Base-by-base conservation (phyloP, 1,139 yeast genomes). In the Saccharomyces pastorianus region DNA sequence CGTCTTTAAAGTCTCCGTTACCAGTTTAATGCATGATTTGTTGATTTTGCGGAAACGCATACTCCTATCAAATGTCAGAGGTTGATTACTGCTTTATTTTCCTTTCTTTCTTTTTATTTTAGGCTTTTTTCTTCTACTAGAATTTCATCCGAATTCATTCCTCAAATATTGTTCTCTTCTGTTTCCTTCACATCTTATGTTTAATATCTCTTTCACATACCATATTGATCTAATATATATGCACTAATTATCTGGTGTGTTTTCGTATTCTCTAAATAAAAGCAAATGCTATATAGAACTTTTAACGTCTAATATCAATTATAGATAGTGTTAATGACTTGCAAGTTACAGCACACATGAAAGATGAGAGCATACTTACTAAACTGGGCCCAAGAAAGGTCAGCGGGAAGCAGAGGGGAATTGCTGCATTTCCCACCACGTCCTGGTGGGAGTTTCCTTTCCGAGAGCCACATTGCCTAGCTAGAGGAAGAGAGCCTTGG, bases 181-280 rank as follows among this genome's bases (percentile, higher is more conserved):
- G 13, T 8, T 38, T 17, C 44, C 25, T 17, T 38, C 14, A 8
- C 8, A 20, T 38, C 25, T 6, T 17, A 17, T 38, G 9, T 38
- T 17, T 38, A 38, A 38, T 20, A 25, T 9, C 23, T 17, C 13
- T 17, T 17, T 38, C 44, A 38, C 44, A 38, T 38, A 38, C 44
- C 44, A 38, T 38, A 38, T 38, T 38, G 44, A 38, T 38, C 44
- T 38, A 38, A 38, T 38, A 38, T 38, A 38, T 38, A 38, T 38
- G 44, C 44, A 38, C 44, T 38, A 14, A 38, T 38, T 38, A 38
- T 38, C 44, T 38, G 44, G 44, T 38, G 44, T 38, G 41, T 38
- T 20, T 38, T 17, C 23, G 44, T 38, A 38, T 11, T 17, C 5
- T 20, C 23, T 38, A 9, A 6, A 17, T 9, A 38, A 8, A 17